Conservation (phyloP, 2,329 filamentous ascomycete genomes). For the Hypoxylon sp. region DNA sequence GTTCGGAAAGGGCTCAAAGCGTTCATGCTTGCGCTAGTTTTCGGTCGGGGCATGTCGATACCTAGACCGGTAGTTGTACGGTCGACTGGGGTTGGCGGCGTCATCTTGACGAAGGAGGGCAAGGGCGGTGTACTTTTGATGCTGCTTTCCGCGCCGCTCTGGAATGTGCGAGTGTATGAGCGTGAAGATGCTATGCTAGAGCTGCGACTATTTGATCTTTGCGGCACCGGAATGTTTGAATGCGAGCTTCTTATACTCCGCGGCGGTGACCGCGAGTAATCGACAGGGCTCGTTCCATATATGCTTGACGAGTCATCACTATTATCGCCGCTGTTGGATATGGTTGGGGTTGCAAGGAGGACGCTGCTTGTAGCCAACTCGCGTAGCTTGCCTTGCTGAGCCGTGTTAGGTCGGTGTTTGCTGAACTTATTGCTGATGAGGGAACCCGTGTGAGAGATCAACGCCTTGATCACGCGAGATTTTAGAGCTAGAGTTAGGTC, state of each 20-base stretch:
- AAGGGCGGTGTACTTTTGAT: constrained; percentile 46
- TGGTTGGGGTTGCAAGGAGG: constrained; percentile 64
- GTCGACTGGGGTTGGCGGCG: constrained; percentile 48
- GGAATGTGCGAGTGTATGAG: constrained; percentile 53
- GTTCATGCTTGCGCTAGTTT: constrained; percentile 47
- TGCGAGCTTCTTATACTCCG: constrained; percentile 65
- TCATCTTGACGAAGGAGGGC: constrained; percentile 53
- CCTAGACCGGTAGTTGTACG: constrained; percentile 46
- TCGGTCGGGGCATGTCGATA: constrained; percentile 48
- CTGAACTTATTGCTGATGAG: constrained; percentile 98
- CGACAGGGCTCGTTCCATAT: constrained; percentile 66
- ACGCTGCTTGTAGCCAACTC: constrained; percentile 86
- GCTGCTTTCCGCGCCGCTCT: constrained; percentile 41
- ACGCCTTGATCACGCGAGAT: constrained; percentile 91
- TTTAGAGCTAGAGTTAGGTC: constrained; percentile 93
- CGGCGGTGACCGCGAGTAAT: constrained; percentile 71
- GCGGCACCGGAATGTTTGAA: constrained; percentile 61
- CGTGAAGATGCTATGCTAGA: constrained; percentile 64
- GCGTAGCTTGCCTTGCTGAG: constrained; percentile 82
- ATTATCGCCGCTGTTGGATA: constrained; percentile 61
- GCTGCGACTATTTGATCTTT: constrained; percentile 63
- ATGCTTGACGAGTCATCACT: constrained; percentile 70
- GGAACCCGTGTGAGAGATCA: constrained; percentile 94
- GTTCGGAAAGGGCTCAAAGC: constrained; percentile 38
- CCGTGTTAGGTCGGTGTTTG: constrained; percentile 84